Evolutionary conservation across 345 rosid genomes (phyloP).

Genomic region (Turritis glabra): DNA sequence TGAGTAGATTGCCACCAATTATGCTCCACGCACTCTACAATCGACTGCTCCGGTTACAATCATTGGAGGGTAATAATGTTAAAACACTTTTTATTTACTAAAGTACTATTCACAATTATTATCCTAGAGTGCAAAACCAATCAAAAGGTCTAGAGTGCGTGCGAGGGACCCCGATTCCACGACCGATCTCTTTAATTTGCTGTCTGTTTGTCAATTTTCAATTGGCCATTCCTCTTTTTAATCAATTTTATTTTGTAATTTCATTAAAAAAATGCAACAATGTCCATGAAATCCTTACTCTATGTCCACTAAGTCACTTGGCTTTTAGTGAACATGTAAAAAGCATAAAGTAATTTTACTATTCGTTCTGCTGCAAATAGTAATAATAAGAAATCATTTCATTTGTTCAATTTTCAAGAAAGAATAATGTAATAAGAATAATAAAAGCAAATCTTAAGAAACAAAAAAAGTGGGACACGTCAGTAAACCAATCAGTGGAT

Average conservation of each 20-base stretch:
- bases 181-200: background rate
- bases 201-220: slow-evolving; percentile 13
- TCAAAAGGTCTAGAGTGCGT: background rate
- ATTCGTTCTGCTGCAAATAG: background rate
- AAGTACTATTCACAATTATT: background rate
- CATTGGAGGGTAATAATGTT: slow-evolving; percentile 5
- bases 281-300: slow-evolving; percentile 17
- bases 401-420: background rate
- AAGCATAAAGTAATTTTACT: slow-evolving; percentile 5
- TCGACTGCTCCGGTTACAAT: slow-evolving; percentile 10
- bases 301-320: slow-evolving; percentile 2
- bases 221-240: slow-evolving; percentile 6
- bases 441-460: background rate
- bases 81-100: background rate
- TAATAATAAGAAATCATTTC: background rate
- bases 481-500: slow-evolving; percentile 18
- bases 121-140: slow-evolving; percentile 7
- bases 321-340: background rate
- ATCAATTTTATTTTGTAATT: background rate
- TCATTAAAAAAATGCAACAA: background rate
- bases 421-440: background rate
- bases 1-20: slow-evolving; percentile 26
- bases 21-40: slow-evolving; percentile 2
- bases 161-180: slow-evolving; percentile 25
- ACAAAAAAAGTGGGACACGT: slow-evolving; percentile 13